Conservation (phyloP, 1,284 basidiomycete genomes). For the Garcileccinum viscosum region DNA sequence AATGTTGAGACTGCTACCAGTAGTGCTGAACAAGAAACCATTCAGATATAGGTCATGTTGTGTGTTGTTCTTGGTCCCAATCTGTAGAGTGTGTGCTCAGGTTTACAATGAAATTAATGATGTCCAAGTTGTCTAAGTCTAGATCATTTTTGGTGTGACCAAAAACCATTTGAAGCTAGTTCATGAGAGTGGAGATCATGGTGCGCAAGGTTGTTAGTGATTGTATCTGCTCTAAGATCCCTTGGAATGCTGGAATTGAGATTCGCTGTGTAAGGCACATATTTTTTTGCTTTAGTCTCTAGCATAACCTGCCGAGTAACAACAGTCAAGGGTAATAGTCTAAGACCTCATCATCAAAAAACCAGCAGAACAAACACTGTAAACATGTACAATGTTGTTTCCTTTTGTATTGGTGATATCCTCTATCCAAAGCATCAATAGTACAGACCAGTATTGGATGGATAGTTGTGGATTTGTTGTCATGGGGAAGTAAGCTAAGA, state of each 20-base stretch:
- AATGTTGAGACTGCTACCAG: constrained; percentile 23
- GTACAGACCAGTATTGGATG: constrained; percentile 60
- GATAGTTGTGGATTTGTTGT: constrained; percentile 50
- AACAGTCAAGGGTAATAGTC: constrained; percentile 65
- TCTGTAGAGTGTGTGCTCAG: constrained; percentile 8
- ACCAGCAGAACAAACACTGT: not conserved
- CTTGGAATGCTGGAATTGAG: constrained; percentile 53
- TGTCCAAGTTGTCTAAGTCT: not conserved
- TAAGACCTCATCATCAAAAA: not conserved
- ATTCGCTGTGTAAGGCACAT: constrained; percentile 47
- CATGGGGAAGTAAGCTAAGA: constrained; percentile 63
- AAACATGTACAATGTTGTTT: constrained; percentile 52
- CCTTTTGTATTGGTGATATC: constrained; percentile 60
- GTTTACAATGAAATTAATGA: constrained; percentile 30
- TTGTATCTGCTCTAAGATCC: constrained; percentile 47
- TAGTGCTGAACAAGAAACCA: constrained; percentile 31
- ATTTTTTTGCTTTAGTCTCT: constrained; percentile 40
- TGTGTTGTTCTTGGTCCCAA: constrained; percentile 30
- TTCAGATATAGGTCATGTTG: constrained; percentile 26
- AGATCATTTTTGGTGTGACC: too few species aligned
- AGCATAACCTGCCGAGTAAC: constrained; percentile 54
- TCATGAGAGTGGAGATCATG: too few species aligned
- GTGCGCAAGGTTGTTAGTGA: constrained; percentile 50
- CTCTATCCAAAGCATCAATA: constrained; percentile 55
- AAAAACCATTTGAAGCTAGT: too few species aligned